Base-by-base conservation (phyloP, 2,329 filamentous ascomycete species). In the Herpotrichia juniperi region DNA sequence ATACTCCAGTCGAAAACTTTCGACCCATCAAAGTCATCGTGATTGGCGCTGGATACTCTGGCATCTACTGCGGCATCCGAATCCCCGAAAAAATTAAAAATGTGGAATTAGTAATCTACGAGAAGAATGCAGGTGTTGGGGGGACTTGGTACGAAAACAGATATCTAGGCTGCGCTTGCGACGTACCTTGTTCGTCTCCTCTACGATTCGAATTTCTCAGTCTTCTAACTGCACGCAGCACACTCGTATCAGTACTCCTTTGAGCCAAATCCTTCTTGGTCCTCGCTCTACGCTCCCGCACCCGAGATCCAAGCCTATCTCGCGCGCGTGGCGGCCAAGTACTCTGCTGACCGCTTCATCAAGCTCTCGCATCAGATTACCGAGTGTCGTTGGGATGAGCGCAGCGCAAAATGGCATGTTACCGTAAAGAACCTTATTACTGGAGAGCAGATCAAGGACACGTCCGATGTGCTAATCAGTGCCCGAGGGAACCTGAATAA, bases 191-290 rank as follows among this genome's bases (percentile, higher is more conserved):
- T 64, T 50, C 49, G 61, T 43, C 28, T 37, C 32, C 14, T 12
- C 5, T 46, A 12, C 17, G 42, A 9, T 39, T 3, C 19, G 22
- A 31, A 22, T 24, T 42, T 25, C 6, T 16, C 14, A 40, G n/a
- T n/a, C n/a, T 22, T 32, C 12, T 42, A 44, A 12, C 5, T n/a
- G 31, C 10, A 8, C 26, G 11, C 21, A 70, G 67, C 73, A 39
- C 73, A 77, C 51, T 76, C 74, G 0, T 78, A 77, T 49, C 74
- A 77, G 58, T 78, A 72, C 53, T 72, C 73, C 1, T 78, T 78
- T 54, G 74, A 75, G 45, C 74, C 75, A 1, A 77, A 76, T 40
- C 69, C 58, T 5, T 64, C 73, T 34, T 78, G 75, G 76, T 74
- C 70, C 1, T 64, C 69, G 1, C 59, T 77, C 8, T 78, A 78